Base-by-base conservation (phyloP, 2,329 filamentous ascomycete species). In the Fusarium sp. region DNA sequence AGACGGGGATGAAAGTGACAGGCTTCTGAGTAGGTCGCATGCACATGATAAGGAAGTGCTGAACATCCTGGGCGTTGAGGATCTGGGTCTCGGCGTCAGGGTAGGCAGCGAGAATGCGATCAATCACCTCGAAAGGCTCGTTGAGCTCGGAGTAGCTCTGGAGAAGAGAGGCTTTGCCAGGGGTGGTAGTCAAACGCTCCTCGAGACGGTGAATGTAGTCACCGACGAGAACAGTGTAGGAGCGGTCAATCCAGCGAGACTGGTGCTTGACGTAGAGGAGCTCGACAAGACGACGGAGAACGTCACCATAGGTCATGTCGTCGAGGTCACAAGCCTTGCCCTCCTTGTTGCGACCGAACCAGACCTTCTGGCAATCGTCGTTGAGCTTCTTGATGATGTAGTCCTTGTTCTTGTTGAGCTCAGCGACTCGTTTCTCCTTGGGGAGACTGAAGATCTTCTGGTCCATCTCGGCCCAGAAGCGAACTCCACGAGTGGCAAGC, bases 401-500 rank as follows among this genome's bases (percentile, higher is more conserved):
- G 53, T 94, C 91, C 57, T 93, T 92, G 80, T 93, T 92, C 85
- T 96, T 97, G 86, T 94, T 94, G 45, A 98, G 87, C 83, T 96
- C 94, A 4, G 92, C 88, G 27, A 97, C 86, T 45, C 94, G 92
- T 87, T 98, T 97, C 79, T 95, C 94, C 86, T 97, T 98, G 83
- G 97, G 95, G 53, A 99, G 86, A 79, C 91, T 93, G 86, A 99
- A 99, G 78, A 99, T 98, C 84, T 97, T 98, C 82, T 97, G 90
- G 79, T 99, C 96, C 94, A 99, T 97, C 84, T 99, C 97, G 54
- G 94, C 92, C 96, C 96, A 99, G 87, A 99, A 97, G 60, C 90
- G 87, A 52, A 99, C 95, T 88, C 96, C 96, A 65, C 97, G 93
- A 53, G 96, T 99, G 20, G 96, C 97, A 66, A 99, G 90, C 86